Evolutionary conservation across 768 basidiomycete species (phyloP), one percentile per base, ranked within the genome.

Genomic region (Panellus pusillus): DNA sequence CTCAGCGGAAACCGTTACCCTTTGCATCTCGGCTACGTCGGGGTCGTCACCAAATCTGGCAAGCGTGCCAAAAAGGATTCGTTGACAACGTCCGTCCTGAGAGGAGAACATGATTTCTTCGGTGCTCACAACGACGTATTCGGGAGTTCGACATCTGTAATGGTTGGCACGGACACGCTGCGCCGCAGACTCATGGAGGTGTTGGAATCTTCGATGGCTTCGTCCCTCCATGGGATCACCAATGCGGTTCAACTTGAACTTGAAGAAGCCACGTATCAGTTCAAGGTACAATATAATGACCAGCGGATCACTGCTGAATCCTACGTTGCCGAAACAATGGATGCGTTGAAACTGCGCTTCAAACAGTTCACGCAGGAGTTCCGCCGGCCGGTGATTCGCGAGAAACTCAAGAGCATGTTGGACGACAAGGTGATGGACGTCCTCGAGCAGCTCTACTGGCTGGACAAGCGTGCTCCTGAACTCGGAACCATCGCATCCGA

Each of bases 261-360:
- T 9, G 97, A 99, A 70, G 97, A 98, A 65, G 87, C 97, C 2
- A 87, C 87, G 12, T 99, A 99, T 69, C 97, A 98, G 70, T 99
- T 99, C 83, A 99, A 99, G 72, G 97, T 99, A 2, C 89, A 95
- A 68, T 93, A 92, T 74, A 99, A 99, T 66, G 97, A 99, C 72
- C 86, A 93, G 19, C 82, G 92, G 19, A 91, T 98, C 55, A 89
- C 91, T 1, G 87, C 97, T 11, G 97, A 99, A 69, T 94, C 93
- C 1, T 99, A 99, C 67, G 92, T 99, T 44, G 95, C 97, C 7
- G 97, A 98, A 72, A 94, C 95, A 2, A 87, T 98, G 71, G 97
- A 99, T 65, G 77, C 81, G 6, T 83, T 99, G 58, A 99, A 99
- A 73, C 79, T 80, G 0, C 83, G 87, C 40, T 96, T 99, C 79